Percentiles rank a stretch among this genome's conserved stretches.
These are phyloP conservation scores for Immersiporthe knoxdaviesiana DNA, from an alignment of 2,329 filamentous ascomycete genomes.

Conservation along the genomic window DNA sequence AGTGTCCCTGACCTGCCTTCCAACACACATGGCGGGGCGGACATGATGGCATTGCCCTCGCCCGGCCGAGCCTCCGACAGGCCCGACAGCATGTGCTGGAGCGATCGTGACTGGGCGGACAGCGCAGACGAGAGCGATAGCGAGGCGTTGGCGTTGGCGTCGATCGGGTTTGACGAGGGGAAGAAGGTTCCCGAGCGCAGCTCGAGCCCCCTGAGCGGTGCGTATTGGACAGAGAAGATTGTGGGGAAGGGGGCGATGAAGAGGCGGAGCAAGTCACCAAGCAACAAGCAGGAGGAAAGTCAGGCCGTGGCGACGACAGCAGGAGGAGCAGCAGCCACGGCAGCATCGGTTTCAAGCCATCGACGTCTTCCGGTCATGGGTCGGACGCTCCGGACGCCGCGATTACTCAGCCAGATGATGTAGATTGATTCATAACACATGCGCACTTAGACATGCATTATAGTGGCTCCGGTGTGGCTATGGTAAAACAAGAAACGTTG, in stretches of 20 bases:
- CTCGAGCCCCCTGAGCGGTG: slow-evolving; percentile 35
- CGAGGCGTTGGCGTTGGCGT: slow-evolving; percentile 9
- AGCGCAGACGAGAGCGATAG: slow-evolving; percentile 51
- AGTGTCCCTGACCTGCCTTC: slow-evolving; percentile 50
- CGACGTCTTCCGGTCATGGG: background rate
- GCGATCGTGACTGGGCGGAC: slow-evolving; percentile 66
- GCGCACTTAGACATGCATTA: background rate
- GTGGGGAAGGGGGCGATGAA: slow-evolving; percentile 36
- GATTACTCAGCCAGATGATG: slow-evolving; percentile 20
- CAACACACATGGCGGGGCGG: slow-evolving; percentile 22
- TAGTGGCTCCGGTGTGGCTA: background rate
- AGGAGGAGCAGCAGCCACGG: background rate
- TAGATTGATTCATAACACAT: slow-evolving; percentile 21
- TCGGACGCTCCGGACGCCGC: background rate
- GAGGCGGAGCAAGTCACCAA: slow-evolving; percentile 24
- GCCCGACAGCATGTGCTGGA: slow-evolving; percentile 65
- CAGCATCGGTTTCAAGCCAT: background rate
- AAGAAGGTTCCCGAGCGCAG: slow-evolving; percentile 32
- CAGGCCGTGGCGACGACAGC: background rate
- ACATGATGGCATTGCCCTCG: slow-evolving; percentile 26
- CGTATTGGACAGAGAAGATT: slow-evolving; percentile 59
- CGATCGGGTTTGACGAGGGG: slow-evolving; percentile 28
- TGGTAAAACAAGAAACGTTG: background rate
- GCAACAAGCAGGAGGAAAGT: slow-evolving; percentile 5
- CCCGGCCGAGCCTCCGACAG: slow-evolving; percentile 38